Conservation (phyloP, 257 asterid species). For the Euphrasia confusa region DNA sequence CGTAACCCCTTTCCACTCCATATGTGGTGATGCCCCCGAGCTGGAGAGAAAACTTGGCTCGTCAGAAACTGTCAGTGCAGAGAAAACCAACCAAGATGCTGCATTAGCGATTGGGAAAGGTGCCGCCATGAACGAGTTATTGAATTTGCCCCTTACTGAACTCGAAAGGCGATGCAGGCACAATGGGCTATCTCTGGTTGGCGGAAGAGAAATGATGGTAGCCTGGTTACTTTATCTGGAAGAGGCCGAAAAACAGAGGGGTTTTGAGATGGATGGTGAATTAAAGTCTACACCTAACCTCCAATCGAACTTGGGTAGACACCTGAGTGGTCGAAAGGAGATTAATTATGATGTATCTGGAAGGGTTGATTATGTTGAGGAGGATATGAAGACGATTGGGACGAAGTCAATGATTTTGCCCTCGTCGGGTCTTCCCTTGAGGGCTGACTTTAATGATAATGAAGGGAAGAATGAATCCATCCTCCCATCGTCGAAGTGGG, state of each 20-base stretch:
- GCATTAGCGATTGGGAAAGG: slow-evolving; percentile 74
- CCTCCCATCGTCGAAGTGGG: slow-evolving; percentile 78
- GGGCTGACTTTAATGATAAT: slow-evolving; percentile 27
- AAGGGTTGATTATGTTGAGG: slow-evolving; percentile 39
- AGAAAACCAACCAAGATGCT: slow-evolving; percentile 50
- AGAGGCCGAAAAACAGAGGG: slow-evolving; percentile 73
- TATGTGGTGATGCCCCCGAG: slow-evolving; percentile 72
- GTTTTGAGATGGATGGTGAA: slow-evolving; percentile 51
- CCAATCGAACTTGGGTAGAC: slow-evolving; percentile 41
- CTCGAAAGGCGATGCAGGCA: slow-evolving; percentile 76
- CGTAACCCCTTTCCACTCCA: slow-evolving; percentile 59
- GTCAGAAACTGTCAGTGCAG: slow-evolving; percentile 34
- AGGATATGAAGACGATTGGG: slow-evolving; percentile 34
- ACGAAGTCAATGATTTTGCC: slow-evolving; percentile 32
- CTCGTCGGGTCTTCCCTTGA: slow-evolving; percentile 26
- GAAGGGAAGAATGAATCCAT: slow-evolving; percentile 47
- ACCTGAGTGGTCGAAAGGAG: slow-evolving; percentile 40
- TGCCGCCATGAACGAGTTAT: slow-evolving; percentile 67
- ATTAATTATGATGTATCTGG: slow-evolving; percentile 34
- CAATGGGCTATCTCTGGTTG: slow-evolving; percentile 68
- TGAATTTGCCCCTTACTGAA: slow-evolving; percentile 55
- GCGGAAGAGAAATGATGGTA: slow-evolving; percentile 76
- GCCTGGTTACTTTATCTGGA: slow-evolving; percentile 71
- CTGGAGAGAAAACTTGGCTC: slow-evolving; percentile 40
- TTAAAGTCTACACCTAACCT: slow-evolving; percentile 37